These are phyloP conservation scores for Monilinia polystroma DNA, from an alignment of 2,329 filamentous ascomycete genomes.

Conservation along the genomic window DNA sequence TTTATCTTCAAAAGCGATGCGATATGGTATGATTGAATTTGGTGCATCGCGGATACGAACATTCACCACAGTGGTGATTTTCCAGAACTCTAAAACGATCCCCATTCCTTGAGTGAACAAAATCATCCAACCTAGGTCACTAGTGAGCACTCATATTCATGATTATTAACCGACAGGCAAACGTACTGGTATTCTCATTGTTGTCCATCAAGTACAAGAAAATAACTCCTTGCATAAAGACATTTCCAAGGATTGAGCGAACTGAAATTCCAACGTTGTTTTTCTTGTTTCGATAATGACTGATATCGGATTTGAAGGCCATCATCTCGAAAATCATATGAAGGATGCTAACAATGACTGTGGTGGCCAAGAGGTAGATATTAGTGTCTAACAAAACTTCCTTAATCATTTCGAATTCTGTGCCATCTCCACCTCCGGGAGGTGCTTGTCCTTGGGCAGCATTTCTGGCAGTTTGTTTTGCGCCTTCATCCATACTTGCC, in stretches of 20 bases:
- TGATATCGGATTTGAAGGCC: constrained; percentile 95
- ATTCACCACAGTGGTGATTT: constrained; percentile 92
- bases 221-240: constrained; percentile 95
- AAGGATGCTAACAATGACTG: constrained; percentile 77
- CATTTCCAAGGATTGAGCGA: constrained; percentile 92
- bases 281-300: constrained; percentile 99
- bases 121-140: constrained; percentile 78
- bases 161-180: not conserved
- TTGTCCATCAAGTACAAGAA: constrained; percentile 97
- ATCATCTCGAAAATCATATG: constrained; percentile 96
- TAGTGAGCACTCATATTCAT: constrained; percentile 13
- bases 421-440: constrained; percentile 79
- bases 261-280: constrained; percentile 97
- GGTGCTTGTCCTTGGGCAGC: constrained; percentile 59
- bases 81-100: constrained; percentile 80
- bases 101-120: constrained; percentile 73
- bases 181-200: constrained; percentile 78
- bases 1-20: constrained; percentile 89
- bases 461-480: constrained; percentile 77
- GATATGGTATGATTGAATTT: constrained; percentile 73
- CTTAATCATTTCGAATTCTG: constrained; percentile 96
- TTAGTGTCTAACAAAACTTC: constrained; percentile 93
- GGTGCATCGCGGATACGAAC: constrained; percentile 73
- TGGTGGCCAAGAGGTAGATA: constrained; percentile 82
- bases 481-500: constrained; percentile 80